These are phyloP conservation scores for Phellinidium pouzarii DNA, from an alignment of 1,284 basidiomycete genomes.

Conservation along the genomic window DNA sequence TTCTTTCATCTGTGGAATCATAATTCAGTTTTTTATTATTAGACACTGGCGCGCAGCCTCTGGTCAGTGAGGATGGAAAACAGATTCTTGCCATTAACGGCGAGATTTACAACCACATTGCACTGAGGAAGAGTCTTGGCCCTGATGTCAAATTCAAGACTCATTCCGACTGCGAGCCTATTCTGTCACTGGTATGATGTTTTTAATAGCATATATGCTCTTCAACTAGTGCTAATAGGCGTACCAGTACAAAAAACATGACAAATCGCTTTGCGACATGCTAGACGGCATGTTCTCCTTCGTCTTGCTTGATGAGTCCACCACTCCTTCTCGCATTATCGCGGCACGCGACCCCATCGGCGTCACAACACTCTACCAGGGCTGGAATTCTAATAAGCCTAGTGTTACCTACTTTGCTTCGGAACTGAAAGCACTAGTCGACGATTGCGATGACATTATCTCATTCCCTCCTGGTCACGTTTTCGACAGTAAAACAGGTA, in stretches of 20 bases:
- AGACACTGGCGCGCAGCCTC: slow-evolving; percentile 97
- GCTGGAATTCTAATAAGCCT: slow-evolving; percentile 82
- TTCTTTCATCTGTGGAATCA: slow-evolving; percentile 1
- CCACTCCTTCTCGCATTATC: slow-evolving; percentile 84
- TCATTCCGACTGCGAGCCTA: slow-evolving; percentile 97
- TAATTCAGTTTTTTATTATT: not conserved
- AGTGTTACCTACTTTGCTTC: slow-evolving; percentile 90
- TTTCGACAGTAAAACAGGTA: slow-evolving; percentile 76
- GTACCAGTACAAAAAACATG: slow-evolving; percentile 77
- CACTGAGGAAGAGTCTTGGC: slow-evolving; percentile 68
- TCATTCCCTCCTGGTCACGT: slow-evolving; percentile 97
- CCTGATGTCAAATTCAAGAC: slow-evolving; percentile 84
- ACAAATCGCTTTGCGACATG: slow-evolving; percentile 65
- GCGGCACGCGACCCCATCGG: slow-evolving; percentile 97
- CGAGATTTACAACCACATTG: slow-evolving; percentile 97
- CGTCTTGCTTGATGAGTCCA: slow-evolving; percentile 89
- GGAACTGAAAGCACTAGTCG: slow-evolving; percentile 89
- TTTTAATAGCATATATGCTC: not conserved
- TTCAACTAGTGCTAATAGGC: slow-evolving; percentile 11
- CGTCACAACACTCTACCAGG: slow-evolving; percentile 97
- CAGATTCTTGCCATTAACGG: slow-evolving; percentile 93
- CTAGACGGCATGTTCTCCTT: slow-evolving; percentile 99
- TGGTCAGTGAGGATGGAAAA: slow-evolving; percentile 83
- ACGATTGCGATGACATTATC: slow-evolving; percentile 93
- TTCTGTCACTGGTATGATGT: slow-evolving; percentile 76